phyloP scores from a whole-genome alignment of 2,329 filamentous ascomycete genomes.

The Cladosporium sphaerospermum region DNA sequence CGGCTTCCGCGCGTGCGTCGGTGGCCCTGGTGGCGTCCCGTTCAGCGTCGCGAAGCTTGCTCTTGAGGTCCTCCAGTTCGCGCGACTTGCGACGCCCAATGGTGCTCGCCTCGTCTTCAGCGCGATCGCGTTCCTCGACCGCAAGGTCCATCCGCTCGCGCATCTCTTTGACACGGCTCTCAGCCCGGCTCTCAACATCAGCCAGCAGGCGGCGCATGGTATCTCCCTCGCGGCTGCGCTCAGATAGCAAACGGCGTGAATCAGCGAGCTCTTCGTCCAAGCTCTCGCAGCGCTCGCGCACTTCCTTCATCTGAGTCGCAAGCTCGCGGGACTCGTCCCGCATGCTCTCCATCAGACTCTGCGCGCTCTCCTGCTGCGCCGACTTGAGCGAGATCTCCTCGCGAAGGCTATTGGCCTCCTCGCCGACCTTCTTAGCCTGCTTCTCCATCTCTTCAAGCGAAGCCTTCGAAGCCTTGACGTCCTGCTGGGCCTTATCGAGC shows the following conservation, averaged over 20 bases:
- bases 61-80: constrained; percentile 80
- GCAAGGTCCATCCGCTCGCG: constrained; percentile 80
- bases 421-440: constrained; percentile 60
- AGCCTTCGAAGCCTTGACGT: constrained; percentile 51
- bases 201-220: constrained; percentile 86
- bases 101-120: constrained; percentile 82
- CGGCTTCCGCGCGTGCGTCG: constrained; percentile 72
- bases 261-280: constrained; percentile 90
- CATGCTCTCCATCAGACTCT: constrained; percentile 84
- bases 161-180: constrained; percentile 80
- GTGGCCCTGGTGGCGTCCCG: constrained; percentile 63
- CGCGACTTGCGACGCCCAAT: constrained; percentile 68
- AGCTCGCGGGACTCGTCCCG: constrained; percentile 86
- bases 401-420: constrained; percentile 60
- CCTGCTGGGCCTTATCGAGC: constrained; percentile 64
- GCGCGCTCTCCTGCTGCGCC: constrained; percentile 77
- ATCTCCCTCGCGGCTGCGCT: constrained; percentile 85
- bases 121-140: constrained; percentile 86
- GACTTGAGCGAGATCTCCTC: constrained; percentile 81
- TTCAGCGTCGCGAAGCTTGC: constrained; percentile 74
- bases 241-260: constrained; percentile 75
- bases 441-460: constrained; percentile 69
- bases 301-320: constrained; percentile 84
- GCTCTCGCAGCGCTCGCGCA: constrained; percentile 71
- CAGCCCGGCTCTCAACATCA: constrained; percentile 78